A percentile compares a stretch with the other conserved stretches of the same genome.
Conservation (phyloP, 192 early-diverging fungal genomes). For the Entomortierella lignicola region DNA sequence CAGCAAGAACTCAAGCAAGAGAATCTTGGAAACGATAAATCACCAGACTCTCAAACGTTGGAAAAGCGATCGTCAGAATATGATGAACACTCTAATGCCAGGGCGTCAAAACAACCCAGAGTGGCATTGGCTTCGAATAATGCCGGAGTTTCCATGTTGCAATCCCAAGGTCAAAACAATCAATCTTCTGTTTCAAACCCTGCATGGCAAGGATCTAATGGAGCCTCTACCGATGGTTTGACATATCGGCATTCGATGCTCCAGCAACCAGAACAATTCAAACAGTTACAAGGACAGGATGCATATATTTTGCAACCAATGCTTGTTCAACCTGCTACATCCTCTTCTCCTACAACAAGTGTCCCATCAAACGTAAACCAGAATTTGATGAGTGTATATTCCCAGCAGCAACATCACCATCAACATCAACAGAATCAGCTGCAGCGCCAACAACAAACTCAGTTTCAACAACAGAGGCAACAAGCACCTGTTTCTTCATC, state of each 20-base stretch:
- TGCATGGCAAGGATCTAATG: not conserved
- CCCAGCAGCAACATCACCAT: no score
- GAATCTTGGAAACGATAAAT: not conserved
- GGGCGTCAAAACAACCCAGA: constrained; percentile 26
- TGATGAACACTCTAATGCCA: constrained; percentile 9
- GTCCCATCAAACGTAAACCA: constrained; percentile 4
- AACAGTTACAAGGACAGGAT: constrained; percentile 12
- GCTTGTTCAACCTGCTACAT: constrained; percentile 5
- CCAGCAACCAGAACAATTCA: constrained; percentile 9
- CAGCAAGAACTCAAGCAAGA: not conserved
- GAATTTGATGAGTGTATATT: constrained; percentile 25
- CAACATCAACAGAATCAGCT: constrained; percentile 36
- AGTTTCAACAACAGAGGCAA: constrained; percentile 33
- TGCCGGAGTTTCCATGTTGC: not conserved
- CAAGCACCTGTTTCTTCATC: constrained; percentile 31
- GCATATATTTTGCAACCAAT: constrained; percentile 14
- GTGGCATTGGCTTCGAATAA: not conserved
- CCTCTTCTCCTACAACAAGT: not conserved
- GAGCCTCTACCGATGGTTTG: not conserved
- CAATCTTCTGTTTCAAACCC: not conserved
- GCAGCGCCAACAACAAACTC: constrained; percentile 21
- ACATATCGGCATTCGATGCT: constrained; percentile 12
- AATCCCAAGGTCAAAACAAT: not conserved
- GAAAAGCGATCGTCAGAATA: constrained; percentile 29
- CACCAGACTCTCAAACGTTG: not conserved